These are phyloP conservation scores for Xylaria cubensis DNA, from an alignment of 495 filamentous ascomycete species.

Conservation along the genomic window DNA sequence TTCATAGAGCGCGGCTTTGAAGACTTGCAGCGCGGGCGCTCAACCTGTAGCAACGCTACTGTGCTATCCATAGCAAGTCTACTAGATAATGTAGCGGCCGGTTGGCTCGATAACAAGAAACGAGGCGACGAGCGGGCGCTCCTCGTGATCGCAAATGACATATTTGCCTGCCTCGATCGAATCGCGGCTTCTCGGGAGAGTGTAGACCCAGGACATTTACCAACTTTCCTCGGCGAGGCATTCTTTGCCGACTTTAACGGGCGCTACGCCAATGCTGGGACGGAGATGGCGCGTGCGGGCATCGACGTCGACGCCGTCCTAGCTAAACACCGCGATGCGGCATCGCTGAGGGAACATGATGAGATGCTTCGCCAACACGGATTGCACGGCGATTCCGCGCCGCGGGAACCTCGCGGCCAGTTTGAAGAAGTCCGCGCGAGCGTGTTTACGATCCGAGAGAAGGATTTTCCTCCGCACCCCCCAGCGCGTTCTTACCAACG, in stretches of 20 bases:
- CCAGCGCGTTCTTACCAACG: background rate
- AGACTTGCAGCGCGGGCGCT: constrained; percentile 25
- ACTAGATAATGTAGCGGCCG: constrained; percentile 35
- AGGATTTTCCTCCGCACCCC: background rate
- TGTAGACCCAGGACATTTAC: constrained; percentile 21
- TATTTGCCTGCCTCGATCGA: constrained; percentile 34
- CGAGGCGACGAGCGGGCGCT: constrained; percentile 25
- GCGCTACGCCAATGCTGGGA: constrained; percentile 17
- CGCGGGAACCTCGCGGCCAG: background rate
- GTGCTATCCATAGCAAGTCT: constrained; percentile 35
- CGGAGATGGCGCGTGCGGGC: constrained; percentile 35
- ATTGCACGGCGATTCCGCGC: background rate
- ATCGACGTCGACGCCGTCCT: constrained; percentile 36
- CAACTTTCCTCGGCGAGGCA: constrained; percentile 33
- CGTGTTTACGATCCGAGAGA: constrained; percentile 16
- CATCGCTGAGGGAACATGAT: constrained; percentile 29
- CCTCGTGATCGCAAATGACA: constrained; percentile 26
- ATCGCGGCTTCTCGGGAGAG: constrained; percentile 10
- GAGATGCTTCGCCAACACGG: constrained; percentile 33
- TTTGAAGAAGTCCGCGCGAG: constrained; percentile 31
- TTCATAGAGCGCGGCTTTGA: constrained; percentile 39
- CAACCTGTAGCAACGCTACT: constrained; percentile 25
- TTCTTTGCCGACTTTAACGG: constrained; percentile 39
- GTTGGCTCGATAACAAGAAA: constrained; percentile 28
- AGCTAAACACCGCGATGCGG: constrained; percentile 19